Conservation (phyloP, 129 eudicot genomes). For the Pittosporum tobira region DNA sequence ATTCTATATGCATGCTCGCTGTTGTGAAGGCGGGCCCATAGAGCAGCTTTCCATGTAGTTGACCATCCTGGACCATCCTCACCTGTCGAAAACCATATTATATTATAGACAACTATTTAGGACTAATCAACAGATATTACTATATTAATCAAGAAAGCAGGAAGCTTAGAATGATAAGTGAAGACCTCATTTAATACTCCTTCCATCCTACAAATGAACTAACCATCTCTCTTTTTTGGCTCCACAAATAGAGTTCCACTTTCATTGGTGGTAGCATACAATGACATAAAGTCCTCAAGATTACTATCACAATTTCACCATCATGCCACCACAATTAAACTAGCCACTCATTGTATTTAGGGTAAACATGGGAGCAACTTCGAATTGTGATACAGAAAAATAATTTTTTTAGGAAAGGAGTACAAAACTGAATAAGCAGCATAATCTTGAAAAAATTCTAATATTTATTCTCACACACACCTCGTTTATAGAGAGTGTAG, state of each 20-base stretch:
- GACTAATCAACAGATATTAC: not conserved
- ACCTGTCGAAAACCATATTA: constrained; percentile 30
- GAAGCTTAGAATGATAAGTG: not conserved
- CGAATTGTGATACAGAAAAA: no score
- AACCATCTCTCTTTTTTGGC: not conserved
- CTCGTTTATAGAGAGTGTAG: constrained; percentile 54
- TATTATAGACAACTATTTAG: not conserved
- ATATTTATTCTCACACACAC: constrained; percentile 21
- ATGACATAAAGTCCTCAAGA: no score
- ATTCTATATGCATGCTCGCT: constrained; percentile 74
- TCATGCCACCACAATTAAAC: no score
- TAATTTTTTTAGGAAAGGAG: no score
- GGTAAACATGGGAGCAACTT: no score
- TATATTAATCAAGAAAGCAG: not conserved
- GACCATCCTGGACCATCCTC: constrained; percentile 99
- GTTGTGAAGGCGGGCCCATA: constrained; percentile 77
- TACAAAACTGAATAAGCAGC: not conserved
- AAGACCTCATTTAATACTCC: no score
- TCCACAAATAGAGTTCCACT: no score
- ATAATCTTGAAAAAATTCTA: not conserved
- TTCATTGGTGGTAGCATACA: no score
- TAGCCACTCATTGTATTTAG: no score
- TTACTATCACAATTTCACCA: no score
- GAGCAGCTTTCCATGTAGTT: constrained; percentile 79
- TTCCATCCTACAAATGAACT: no score